phyloP scores from a whole-genome alignment of 192 early-diverging fungal genomes.

The Backusella mclennaniae region DNA sequence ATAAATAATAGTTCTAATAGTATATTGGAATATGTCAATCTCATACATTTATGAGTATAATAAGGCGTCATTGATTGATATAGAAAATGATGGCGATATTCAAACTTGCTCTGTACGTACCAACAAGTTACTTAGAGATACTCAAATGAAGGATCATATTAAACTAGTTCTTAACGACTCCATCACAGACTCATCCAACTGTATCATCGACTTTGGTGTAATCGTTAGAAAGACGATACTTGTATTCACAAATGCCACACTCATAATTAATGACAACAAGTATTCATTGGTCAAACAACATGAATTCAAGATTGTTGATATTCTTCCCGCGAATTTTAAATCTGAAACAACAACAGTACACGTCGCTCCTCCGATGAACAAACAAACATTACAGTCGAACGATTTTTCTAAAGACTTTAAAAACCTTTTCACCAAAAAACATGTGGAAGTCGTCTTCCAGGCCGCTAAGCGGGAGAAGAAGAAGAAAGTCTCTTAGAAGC shows the following conservation, averaged over 20 bases:
- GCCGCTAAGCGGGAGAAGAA: too few relatives aligned
- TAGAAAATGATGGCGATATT: neutral
- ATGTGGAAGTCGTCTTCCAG: too few relatives aligned
- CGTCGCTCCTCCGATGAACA: neutral
- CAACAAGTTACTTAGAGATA: neutral
- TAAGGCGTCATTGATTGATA: too few relatives aligned
- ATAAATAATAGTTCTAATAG: too few relatives aligned
- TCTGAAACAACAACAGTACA: neutral
- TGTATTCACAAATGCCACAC: neutral
- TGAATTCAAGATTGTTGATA: too few relatives aligned
- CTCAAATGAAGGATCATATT: neutral
- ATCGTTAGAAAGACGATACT: neutral
- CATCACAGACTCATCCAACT: neutral
- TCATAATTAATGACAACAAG: neutral
- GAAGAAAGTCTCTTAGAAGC: too few relatives aligned
- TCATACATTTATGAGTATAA: too few relatives aligned
- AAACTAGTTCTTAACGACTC: neutral
- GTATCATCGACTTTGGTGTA: neutral
- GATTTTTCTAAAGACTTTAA: neutral
- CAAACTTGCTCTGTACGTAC: neutral
- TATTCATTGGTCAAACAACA: neutral
- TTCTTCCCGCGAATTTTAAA: too few relatives aligned
- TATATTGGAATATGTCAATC: too few relatives aligned
- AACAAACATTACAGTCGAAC: neutral
- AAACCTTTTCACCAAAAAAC: too few relatives aligned